phyloP scores from a whole-genome alignment of 164 flowering plant species.

The Kalanchoe fedtschenkoi region DNA sequence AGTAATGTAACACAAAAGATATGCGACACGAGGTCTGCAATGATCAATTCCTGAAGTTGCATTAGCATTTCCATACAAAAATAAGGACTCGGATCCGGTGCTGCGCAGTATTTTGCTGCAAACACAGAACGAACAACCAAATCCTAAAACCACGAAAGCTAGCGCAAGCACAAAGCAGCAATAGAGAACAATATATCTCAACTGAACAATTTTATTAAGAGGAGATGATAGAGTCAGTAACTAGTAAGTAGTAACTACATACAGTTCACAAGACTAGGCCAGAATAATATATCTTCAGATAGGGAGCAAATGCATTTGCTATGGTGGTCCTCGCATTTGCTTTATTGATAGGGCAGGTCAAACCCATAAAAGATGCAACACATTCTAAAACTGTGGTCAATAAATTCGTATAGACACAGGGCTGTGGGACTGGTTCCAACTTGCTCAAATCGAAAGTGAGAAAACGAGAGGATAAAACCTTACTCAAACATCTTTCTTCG shows the following conservation, averaged over 20 bases:
- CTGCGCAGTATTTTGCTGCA: too few relatives aligned
- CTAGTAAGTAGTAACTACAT: too few relatives aligned
- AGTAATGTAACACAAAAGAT: too few relatives aligned
- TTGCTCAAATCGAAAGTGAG: neutral
- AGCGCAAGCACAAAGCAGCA: too few relatives aligned
- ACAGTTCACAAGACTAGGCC: neutral
- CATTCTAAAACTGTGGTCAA: conserved; percentile 1
- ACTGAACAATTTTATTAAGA: neutral
- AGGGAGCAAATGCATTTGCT: neutral
- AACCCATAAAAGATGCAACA: neutral
- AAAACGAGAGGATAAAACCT: neutral
- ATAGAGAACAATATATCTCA: too few relatives aligned
- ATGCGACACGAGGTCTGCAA: too few relatives aligned
- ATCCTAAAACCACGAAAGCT: too few relatives aligned
- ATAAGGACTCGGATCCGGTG: too few relatives aligned
- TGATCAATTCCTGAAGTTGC: too few relatives aligned
- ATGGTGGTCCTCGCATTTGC: neutral
- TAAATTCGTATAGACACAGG: neutral
- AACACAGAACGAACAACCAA: too few relatives aligned
- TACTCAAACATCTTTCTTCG: neutral
- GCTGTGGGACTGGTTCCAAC: neutral
- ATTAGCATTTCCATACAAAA: too few relatives aligned
- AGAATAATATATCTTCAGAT: neutral
- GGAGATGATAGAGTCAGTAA: too few relatives aligned
- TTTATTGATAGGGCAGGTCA: neutral